A percentile compares a stretch with the other conserved stretches of the same genome.
Evolutionary conservation across 176 grass and related monocot species (phyloP).

Genomic region (Juncus effusus): DNA sequence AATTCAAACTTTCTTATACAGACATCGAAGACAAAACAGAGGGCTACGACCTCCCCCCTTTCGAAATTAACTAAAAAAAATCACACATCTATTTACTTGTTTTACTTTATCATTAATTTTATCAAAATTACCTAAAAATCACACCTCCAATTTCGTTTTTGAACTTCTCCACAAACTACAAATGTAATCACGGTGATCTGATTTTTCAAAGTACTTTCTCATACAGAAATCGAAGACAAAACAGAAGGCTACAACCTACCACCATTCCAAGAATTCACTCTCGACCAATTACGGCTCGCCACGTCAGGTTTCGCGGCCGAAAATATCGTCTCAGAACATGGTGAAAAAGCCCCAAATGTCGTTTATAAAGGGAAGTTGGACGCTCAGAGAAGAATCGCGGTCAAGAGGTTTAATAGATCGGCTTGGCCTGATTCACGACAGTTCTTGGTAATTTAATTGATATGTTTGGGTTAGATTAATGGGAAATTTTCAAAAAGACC

Average conservation of each 20-base stretch:
- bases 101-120: no score
- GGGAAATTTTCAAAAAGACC: conserved; percentile 1
- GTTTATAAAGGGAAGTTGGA: conserved; percentile 97
- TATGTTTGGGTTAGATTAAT: not conserved
- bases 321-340: conserved; percentile 93
- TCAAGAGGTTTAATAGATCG: conserved; percentile 87
- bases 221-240: conserved; percentile 51
- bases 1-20: no score
- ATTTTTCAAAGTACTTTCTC: no score
- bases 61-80: no score
- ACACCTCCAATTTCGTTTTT: no score
- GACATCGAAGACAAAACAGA: no score
- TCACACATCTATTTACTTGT: no score
- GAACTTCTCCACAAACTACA: no score
- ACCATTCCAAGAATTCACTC: conserved; percentile 77
- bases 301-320: conserved; percentile 73
- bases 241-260: conserved; percentile 71
- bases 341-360: conserved; percentile 97
- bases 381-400: conserved; percentile 66
- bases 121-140: no score
- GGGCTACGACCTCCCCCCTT: no score
- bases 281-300: conserved; percentile 81
- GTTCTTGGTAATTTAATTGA: conserved; percentile 59
- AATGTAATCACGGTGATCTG: no score
- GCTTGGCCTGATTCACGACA: conserved; percentile 91